A percentile compares a stretch with the other conserved stretches of the same genome.
phyloP scores from a whole-genome alignment of 257 asterid genomes.

The Osmanthus fragrans region DNA sequence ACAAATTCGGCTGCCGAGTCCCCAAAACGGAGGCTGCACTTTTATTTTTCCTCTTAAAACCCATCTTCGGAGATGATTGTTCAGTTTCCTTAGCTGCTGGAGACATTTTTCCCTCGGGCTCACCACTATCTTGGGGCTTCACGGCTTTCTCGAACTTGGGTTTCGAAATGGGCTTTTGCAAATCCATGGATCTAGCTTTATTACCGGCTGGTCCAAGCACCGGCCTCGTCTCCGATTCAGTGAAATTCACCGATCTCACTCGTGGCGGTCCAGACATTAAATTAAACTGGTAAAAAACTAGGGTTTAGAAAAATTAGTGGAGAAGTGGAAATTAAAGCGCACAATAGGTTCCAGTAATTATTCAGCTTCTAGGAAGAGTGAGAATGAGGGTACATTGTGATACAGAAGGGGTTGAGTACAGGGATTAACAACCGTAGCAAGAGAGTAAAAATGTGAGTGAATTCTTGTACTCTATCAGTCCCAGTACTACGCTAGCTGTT shows the following conservation, averaged over 20 bases:
- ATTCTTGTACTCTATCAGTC: neutral
- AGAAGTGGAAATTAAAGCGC: neutral
- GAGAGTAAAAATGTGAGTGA: neutral
- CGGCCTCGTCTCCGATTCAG: slow-evolving; percentile 61
- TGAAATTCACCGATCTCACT: slow-evolving; percentile 54
- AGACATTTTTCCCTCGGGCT: slow-evolving; percentile 41
- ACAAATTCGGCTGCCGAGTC: slow-evolving; percentile 61
- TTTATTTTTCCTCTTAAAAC: slow-evolving; percentile 45
- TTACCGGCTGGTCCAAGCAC: slow-evolving; percentile 86
- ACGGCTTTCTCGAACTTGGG: slow-evolving; percentile 35
- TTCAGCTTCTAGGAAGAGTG: neutral
- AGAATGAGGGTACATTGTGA: neutral
- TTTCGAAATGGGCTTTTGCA: slow-evolving; percentile 54
- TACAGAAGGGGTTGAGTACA: neutral
- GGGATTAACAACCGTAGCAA: neutral
- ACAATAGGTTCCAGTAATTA: neutral
- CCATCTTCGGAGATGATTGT: slow-evolving; percentile 42
- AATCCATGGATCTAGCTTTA: slow-evolving; percentile 66
- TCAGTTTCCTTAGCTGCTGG: slow-evolving; percentile 40
- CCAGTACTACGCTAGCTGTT: neutral
- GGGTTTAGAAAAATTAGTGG: neutral
- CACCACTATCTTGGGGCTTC: slow-evolving; percentile 40
- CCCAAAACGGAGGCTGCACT: slow-evolving; percentile 49
- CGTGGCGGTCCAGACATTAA: slow-evolving; percentile 83
- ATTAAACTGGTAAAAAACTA: neutral